Conservation (phyloP, 352 stramenopile species). For the Sclerospora graminicola region DNA sequence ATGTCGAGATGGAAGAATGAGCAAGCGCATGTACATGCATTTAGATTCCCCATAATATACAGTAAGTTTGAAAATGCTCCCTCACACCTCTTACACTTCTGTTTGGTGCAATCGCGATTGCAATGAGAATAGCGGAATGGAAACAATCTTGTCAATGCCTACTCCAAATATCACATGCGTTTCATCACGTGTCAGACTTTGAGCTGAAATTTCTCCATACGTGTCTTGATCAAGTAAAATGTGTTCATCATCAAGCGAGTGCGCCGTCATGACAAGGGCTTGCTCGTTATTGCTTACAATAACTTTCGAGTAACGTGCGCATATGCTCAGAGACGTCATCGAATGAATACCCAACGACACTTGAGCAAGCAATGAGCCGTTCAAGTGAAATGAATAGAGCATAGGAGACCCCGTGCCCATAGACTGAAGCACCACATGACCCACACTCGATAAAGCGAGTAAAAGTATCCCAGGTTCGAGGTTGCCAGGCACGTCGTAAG, state of each 20-base stretch:
- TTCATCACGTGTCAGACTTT: constrained; percentile 65
- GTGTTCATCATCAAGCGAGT: constrained; percentile 36
- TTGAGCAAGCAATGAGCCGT: constrained; percentile 47
- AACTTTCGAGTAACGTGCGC: constrained; percentile 49
- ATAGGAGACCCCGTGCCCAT: constrained; percentile 36
- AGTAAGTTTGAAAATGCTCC: too few relatives aligned
- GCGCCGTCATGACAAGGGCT: constrained; percentile 35
- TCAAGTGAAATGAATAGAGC: constrained; percentile 68
- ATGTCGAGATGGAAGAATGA: constrained; percentile 81
- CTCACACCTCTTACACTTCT: constrained; percentile 4
- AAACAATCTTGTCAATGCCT: constrained; percentile 39
- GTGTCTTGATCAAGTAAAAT: constrained; percentile 38
- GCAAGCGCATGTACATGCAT: constrained; percentile 10
- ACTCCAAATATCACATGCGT: constrained; percentile 65
- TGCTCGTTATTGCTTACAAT: constrained; percentile 49
- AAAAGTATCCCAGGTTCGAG: constrained; percentile 17
- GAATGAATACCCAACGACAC: constrained; percentile 19
- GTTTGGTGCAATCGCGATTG: constrained; percentile 1
- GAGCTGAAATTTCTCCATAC: constrained; percentile 42
- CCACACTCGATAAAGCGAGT: constrained; percentile 52
- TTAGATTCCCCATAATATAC: constrained; percentile 39
- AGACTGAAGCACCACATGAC: constrained; percentile 65
- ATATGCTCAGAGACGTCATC: constrained; percentile 44
- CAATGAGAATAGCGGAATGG: constrained; percentile 29
- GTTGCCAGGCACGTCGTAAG: constrained; percentile 34